phyloP scores from a whole-genome alignment of 164 flowering plant genomes.

The Platanus orientalis region DNA sequence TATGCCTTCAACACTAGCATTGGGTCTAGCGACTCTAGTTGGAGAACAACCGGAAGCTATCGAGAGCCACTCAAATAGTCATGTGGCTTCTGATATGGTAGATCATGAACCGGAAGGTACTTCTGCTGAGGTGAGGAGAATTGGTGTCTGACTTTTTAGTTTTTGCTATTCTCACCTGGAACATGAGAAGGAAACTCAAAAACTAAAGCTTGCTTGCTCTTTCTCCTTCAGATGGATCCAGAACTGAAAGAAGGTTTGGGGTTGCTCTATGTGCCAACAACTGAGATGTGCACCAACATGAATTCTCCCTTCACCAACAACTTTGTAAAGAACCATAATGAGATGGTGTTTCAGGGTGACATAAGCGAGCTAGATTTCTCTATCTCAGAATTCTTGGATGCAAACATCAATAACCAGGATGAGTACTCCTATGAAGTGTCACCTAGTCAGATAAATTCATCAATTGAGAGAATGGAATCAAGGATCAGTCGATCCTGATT shows the following conservation, averaged over 20 bases:
- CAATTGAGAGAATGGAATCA: conserved; percentile 2
- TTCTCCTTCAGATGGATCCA: conserved; percentile 22
- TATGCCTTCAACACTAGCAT: conserved; percentile 22
- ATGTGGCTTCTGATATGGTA: conserved; percentile 22
- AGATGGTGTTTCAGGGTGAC: conserved; percentile 25
- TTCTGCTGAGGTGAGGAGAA: conserved; percentile 31
- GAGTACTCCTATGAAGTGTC: conserved; percentile 23
- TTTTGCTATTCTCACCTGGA: no score
- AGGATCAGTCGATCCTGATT: no score
- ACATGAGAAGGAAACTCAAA: background rate
- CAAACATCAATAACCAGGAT: conserved; percentile 21
- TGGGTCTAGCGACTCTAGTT: conserved; percentile 20
- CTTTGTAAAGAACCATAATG: conserved; percentile 14
- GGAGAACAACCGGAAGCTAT: conserved; percentile 9
- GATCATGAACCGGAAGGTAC: conserved; percentile 20
- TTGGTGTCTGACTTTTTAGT: background rate
- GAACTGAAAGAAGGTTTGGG: no score
- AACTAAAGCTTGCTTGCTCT: background rate
- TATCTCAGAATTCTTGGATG: conserved; percentile 35
- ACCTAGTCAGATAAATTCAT: conserved; percentile 8
- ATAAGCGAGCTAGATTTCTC: conserved; percentile 29
- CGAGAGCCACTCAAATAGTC: no score
- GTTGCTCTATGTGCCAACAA: conserved; percentile 3
- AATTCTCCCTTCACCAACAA: conserved; percentile 22
- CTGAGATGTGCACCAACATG: conserved; percentile 16